Conservation (phyloP, 2,329 filamentous ascomycete species). For the Trichophyton equinum region DNA sequence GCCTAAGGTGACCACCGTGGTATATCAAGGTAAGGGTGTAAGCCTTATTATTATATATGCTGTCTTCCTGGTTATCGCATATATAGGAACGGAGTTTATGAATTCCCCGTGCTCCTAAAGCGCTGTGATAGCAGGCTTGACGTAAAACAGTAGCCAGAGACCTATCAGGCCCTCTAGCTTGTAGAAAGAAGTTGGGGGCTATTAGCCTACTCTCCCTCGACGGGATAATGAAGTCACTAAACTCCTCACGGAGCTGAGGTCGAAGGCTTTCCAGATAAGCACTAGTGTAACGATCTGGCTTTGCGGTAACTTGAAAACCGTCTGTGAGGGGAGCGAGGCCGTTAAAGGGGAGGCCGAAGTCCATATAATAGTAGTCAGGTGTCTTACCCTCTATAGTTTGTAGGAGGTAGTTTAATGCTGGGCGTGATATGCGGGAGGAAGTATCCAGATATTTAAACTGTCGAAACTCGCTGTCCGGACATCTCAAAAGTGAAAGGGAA, state of each 20-base stretch:
- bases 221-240: constrained; percentile 20
- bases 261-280: constrained; percentile 19
- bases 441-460: constrained; percentile 20
- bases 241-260: constrained; percentile 17
- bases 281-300: constrained; percentile 24
- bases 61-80: constrained; percentile 10
- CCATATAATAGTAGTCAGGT: constrained; percentile 14
- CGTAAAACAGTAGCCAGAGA: constrained; percentile 19
- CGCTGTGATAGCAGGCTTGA: constrained; percentile 30
- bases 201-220: constrained; percentile 20
- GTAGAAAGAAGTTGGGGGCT: constrained; percentile 34
- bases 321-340: constrained; percentile 29
- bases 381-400: constrained; percentile 15
- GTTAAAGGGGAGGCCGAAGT: constrained; percentile 20
- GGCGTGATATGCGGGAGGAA: constrained; percentile 24
- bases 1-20: constrained; percentile 8
- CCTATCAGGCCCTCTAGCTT: constrained; percentile 28
- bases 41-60: constrained; percentile 14
- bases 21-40: constrained; percentile 18
- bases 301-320: constrained; percentile 15
- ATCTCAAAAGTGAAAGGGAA: constrained; percentile 28
- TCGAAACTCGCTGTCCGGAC: constrained; percentile 20
- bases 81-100: constrained; percentile 28
- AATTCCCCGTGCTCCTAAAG: constrained; percentile 28
- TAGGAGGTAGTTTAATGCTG: constrained; percentile 24